phyloP scores from a whole-genome alignment of 768 basidiomycete species.

The Sporobolomyces pararoseus region DNA sequence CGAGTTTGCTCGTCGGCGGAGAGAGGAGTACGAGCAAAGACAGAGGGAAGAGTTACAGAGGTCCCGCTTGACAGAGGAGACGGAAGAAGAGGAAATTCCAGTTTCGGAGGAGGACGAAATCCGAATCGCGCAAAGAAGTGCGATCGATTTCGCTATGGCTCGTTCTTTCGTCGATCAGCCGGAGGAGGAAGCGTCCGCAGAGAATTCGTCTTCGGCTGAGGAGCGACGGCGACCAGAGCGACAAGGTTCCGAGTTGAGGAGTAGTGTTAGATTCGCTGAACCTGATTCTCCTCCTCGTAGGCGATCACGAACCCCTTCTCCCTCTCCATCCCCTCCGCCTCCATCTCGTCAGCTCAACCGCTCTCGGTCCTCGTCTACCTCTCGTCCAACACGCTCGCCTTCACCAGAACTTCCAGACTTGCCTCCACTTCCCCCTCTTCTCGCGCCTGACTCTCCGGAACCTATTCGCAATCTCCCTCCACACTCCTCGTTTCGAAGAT shows the following conservation, averaged over 20 bases:
- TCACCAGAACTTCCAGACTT: slow-evolving; percentile 11
- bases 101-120: slow-evolving; percentile 1
- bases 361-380: background rate
- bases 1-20: background rate
- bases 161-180: background rate
- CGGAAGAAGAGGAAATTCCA: background rate
- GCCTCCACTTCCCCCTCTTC: slow-evolving; percentile 16
- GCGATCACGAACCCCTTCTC: slow-evolving; percentile 1
- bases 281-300: background rate
- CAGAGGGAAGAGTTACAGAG: no score
- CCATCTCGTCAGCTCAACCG: background rate
- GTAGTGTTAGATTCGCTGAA: slow-evolving; percentile 17
- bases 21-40: background rate
- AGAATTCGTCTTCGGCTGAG: background rate
- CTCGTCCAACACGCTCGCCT: background rate
- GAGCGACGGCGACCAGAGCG: background rate
- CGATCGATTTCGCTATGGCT: slow-evolving; percentile 35
- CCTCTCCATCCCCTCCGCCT: background rate
- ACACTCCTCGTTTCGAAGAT: background rate
- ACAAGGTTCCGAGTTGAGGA: background rate
- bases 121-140: slow-evolving; percentile 17
- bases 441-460: slow-evolving; percentile 32
- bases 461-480: background rate
- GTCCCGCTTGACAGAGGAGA: background rate
- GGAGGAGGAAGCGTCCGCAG: background rate